Conservation (phyloP, 1,284 basidiomycete species). For the Cryptococcus floricola region DNA sequence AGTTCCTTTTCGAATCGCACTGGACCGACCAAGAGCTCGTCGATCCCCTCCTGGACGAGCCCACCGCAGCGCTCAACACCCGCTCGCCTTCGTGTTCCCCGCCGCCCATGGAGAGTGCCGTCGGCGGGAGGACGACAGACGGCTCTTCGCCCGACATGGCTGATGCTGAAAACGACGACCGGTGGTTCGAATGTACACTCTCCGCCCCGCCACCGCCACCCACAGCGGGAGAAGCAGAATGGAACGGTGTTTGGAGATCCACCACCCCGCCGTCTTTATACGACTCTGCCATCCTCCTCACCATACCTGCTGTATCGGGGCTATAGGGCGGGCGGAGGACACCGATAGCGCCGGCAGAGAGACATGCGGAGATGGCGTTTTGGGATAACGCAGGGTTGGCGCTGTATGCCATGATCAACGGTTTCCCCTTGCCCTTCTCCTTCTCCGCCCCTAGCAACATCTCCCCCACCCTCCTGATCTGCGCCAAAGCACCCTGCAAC, state of each 20-base stretch:
- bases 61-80: constrained; percentile 24
- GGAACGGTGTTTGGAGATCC: constrained; percentile 2
- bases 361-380: constrained; percentile 32
- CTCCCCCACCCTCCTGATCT: constrained; percentile 27
- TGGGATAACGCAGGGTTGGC: constrained; percentile 38
- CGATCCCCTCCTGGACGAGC: constrained; percentile 3
- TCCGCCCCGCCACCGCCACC: background rate
- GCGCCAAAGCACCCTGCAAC: constrained; percentile 36
- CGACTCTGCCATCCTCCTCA: constrained; percentile 31
- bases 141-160: background rate
- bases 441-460: constrained; percentile 15
- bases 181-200: background rate
- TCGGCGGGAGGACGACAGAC: constrained; percentile 39
- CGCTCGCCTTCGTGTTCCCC: constrained; percentile 41
- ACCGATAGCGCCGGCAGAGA: constrained; percentile 41
- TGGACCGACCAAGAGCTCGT: constrained; percentile 8
- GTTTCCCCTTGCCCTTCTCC: background rate
- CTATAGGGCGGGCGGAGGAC: constrained; percentile 47
- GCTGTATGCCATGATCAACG: constrained; percentile 44
- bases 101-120: constrained; percentile 27
- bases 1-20: constrained; percentile 1
- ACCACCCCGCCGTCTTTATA: constrained; percentile 23
- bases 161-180: background rate
- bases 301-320: constrained; percentile 19
- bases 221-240: background rate